Evolutionary conservation across 2,329 filamentous ascomycete species (phyloP).

Genomic region (Venturia aucupariae): DNA sequence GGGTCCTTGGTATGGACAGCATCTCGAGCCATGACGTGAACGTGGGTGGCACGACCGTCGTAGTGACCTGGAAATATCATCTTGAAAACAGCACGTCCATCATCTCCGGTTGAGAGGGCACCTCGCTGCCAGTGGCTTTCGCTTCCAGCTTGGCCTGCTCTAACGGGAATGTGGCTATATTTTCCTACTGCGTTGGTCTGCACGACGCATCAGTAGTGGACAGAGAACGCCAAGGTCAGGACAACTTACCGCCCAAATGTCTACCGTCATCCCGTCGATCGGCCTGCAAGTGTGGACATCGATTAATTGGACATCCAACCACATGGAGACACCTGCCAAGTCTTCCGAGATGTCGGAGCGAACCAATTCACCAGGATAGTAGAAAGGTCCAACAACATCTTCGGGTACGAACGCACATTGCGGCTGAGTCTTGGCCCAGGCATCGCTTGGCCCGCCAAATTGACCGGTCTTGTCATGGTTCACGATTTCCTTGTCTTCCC

Average conservation of each 20-base stretch:
- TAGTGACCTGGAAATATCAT: slow-evolving; percentile 40
- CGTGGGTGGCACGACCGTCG: slow-evolving; percentile 22
- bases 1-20: slow-evolving; percentile 12
- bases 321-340: slow-evolving; percentile 40
- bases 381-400: slow-evolving; percentile 37
- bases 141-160: slow-evolving; percentile 24
- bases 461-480: slow-evolving; percentile 3
- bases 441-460: background rate
- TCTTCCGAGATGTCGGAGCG: slow-evolving; percentile 40
- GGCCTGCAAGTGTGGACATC: slow-evolving; percentile 46
- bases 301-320: slow-evolving; percentile 45
- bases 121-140: slow-evolving; percentile 32
- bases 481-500: background rate
- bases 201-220: background rate
- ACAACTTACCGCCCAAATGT: slow-evolving; percentile 39
- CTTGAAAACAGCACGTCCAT: slow-evolving; percentile 35
- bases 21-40: slow-evolving; percentile 12
- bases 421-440: slow-evolving; percentile 27
- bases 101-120: slow-evolving; percentile 32
- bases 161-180: slow-evolving; percentile 38
- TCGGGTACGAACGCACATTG: slow-evolving; percentile 36
- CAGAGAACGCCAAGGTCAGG: background rate
- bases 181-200: slow-evolving; percentile 31
- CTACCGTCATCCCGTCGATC: slow-evolving; percentile 38
- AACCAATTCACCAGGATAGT: slow-evolving; percentile 41